Conservation (phyloP, 192 early-diverging fungal species). For the Lobulomyces angularis region DNA sequence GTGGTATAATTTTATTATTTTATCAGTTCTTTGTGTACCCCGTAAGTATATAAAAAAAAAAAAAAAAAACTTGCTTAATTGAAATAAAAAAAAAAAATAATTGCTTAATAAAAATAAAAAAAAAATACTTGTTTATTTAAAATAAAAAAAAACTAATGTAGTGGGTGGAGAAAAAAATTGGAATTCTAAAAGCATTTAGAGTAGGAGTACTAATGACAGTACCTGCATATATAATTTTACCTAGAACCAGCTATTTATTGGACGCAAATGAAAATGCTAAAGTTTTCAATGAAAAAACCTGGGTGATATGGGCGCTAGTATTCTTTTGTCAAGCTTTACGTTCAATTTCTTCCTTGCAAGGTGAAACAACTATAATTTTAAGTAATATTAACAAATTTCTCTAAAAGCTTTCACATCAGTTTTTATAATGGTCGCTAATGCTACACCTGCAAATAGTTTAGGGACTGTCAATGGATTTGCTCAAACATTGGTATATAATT, state of each 20-base stretch:
- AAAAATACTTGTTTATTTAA: too few relatives aligned
- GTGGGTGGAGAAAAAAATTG: constrained; percentile 7
- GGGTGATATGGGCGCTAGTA: constrained; percentile 7
- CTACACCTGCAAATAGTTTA: constrained; percentile 27
- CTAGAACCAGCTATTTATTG: background rate
- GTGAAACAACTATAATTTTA: too few relatives aligned
- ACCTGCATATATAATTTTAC: constrained; percentile 8
- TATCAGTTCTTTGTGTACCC: constrained; percentile 13
- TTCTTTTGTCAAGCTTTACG: constrained; percentile 2
- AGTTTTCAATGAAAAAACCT: background rate
- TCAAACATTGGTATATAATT: constrained; percentile 38
- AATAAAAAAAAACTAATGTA: too few relatives aligned
- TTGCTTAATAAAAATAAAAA: too few relatives aligned
- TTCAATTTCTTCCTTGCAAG: background rate
- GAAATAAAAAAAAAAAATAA: too few relatives aligned
- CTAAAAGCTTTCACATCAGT: constrained; percentile 8
- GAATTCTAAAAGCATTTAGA: constrained; percentile 4
- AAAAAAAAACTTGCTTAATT: too few relatives aligned
- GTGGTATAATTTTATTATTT: constrained; percentile 5
- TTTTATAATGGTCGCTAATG: constrained; percentile 33
- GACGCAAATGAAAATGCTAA: background rate
- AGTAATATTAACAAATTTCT: background rate
- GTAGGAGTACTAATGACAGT: constrained; percentile 7
- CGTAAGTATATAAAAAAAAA: too few relatives aligned
- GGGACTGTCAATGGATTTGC: constrained; percentile 48